These are phyloP conservation scores for Podila verticillata DNA, from an alignment of 192 early-diverging fungal species.

Conservation along the genomic window DNA sequence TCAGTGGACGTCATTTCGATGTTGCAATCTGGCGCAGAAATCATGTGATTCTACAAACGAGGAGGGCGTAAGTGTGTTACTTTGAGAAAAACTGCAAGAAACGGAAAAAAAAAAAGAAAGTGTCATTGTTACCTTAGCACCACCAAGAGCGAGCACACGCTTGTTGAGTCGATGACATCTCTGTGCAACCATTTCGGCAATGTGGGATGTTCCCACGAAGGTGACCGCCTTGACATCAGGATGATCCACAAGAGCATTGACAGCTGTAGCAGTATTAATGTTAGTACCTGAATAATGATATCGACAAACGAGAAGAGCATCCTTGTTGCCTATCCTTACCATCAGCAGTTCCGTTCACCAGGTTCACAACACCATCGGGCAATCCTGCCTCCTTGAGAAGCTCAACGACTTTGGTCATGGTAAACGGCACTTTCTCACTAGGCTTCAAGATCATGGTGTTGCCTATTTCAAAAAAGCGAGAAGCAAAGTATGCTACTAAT, in stretches of 20 bases:
- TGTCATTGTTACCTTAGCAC: slow-evolving; percentile 56
- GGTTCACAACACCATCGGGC: slow-evolving; percentile 79
- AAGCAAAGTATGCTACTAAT: too few species aligned
- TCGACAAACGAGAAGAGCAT: too few species aligned
- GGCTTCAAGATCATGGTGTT: slow-evolving; percentile 86
- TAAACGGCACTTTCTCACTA: slow-evolving; percentile 84
- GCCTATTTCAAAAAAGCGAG: slow-evolving; percentile 10
- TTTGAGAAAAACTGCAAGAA: too few species aligned
- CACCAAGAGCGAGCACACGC: slow-evolving; percentile 78
- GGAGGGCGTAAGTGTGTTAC: background rate
- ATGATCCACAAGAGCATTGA: slow-evolving; percentile 68
- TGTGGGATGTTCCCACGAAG: slow-evolving; percentile 84
- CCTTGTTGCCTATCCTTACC: slow-evolving; percentile 45
- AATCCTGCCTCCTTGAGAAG: slow-evolving; percentile 67
- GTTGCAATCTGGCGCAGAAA: slow-evolving; percentile 81
- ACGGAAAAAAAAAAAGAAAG: background rate
- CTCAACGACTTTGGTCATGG: slow-evolving; percentile 74
- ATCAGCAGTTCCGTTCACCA: slow-evolving; percentile 74
- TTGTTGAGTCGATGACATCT: slow-evolving; percentile 65
- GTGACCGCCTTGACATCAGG: slow-evolving; percentile 72
- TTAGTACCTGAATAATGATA: too few species aligned
- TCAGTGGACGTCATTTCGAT: slow-evolving; percentile 82
- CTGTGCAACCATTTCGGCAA: slow-evolving; percentile 69
- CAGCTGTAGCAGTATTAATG: slow-evolving; percentile 33
- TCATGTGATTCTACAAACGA: slow-evolving; percentile 71